These are phyloP conservation scores for Phialophora chinensis DNA, from an alignment of 2,329 filamentous ascomycete genomes.

Conservation along the genomic window DNA sequence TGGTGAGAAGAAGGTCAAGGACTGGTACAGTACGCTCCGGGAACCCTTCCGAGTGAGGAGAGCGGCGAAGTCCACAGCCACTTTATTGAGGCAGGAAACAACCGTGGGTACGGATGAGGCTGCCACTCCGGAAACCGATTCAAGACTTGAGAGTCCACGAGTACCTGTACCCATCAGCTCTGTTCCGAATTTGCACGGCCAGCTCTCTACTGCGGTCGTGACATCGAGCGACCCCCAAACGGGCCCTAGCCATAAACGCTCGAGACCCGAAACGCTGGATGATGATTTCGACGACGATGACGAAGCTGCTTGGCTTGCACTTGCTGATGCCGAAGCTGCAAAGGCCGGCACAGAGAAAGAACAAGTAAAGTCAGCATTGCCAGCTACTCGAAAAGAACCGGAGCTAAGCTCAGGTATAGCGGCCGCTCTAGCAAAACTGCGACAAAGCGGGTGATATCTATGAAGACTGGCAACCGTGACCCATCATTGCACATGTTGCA, in stretches of 20 bases:
- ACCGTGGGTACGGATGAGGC: not conserved
- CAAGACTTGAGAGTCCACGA: constrained; percentile 38
- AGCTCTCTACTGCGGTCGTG: constrained; percentile 13
- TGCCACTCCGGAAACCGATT: constrained; percentile 36
- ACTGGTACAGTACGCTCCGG: constrained; percentile 80
- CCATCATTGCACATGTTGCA: not conserved
- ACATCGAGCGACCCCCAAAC: constrained; percentile 22
- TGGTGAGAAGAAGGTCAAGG: constrained; percentile 92
- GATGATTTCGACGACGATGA: constrained; percentile 51
- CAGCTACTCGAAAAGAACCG: constrained; percentile 38
- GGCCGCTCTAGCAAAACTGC: constrained; percentile 63
- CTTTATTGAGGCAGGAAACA: constrained; percentile 32
- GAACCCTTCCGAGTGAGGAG: constrained; percentile 83
- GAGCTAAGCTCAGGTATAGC: constrained; percentile 64
- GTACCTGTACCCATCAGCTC: constrained; percentile 43
- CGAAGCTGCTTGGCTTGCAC: constrained; percentile 52
- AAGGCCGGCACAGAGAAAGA: constrained; percentile 18
- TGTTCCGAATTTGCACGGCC: constrained; percentile 27
- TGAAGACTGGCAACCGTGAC: not conserved
- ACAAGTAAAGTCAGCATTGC: constrained; percentile 25
- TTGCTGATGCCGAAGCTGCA: constrained; percentile 33
- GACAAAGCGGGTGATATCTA: constrained; percentile 43
- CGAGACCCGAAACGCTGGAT: constrained; percentile 28
- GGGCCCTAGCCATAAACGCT: constrained; percentile 31
- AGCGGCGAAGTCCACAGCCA: constrained; percentile 63